Base-by-base conservation (phyloP, 768 basidiomycete genomes). In the Paxillus ammoniavirescens region DNA sequence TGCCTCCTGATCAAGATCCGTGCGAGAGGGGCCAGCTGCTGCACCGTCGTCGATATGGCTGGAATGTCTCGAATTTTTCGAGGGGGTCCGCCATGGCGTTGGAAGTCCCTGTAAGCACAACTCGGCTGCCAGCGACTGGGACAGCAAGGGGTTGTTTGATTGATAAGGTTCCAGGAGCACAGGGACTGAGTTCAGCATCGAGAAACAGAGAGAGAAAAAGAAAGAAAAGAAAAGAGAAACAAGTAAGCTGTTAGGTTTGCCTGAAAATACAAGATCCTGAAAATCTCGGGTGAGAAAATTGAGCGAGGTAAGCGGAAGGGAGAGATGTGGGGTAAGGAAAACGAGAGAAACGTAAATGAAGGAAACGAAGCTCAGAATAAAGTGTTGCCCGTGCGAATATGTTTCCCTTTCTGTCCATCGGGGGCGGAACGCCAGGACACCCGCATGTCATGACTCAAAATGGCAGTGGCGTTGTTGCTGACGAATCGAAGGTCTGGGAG, bases 1-100 rank as follows among this genome's bases (percentile, higher is more conserved):
- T 2, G 37, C 9, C 26, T 64, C 60, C 6, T 70, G 70, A 56
- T 65, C 61, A 55, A 64, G 69, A 65, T 69, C 68, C 56, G 67
- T 47, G 2, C 2, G 28, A 28, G 60, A 59, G 35, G 57, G 31
- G 30, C 47, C 55, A 14, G 23, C 18, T 0, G 46, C 46, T 4
- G 52, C 42, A 1, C 18, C 4, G 18, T 54, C 49, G 1, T 30
- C 38, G 8, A 14, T 43, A 50, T 64, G 47, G n/a, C 23, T 52
- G 2, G 49, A 4, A 52, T 10, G 36, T 1, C 54, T 57, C 4
- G 50, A 42, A 13, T 15, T 2, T 40, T 17, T 30, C 43, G 58
- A 59, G 21, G 43, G 44, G 0, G 49, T 23, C 10, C 18, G 42
- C 65, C 61, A 64, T 8, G 61, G 46, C 13, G 42, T 49, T 5